Evolutionary conservation across 768 basidiomycete genomes (phyloP).

Genomic region (Collybia nuda): DNA sequence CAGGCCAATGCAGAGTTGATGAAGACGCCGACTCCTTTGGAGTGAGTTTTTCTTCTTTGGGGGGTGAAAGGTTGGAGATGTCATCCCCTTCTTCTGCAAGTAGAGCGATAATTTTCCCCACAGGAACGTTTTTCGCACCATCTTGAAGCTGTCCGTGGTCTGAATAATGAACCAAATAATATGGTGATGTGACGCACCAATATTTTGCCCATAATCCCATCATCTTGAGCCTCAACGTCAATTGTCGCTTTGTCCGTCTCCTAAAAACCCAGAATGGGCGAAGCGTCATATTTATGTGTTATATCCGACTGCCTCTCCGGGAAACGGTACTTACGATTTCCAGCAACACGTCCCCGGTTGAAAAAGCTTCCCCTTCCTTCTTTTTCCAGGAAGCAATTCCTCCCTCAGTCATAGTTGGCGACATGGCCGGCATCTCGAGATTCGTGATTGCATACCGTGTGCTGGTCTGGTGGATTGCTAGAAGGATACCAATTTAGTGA

Average conservation of each 20-base stretch:
- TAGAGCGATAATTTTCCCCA: constrained; percentile 89
- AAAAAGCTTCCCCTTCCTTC: constrained; percentile 77
- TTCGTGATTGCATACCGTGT: constrained; percentile 63
- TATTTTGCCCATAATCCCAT: constrained; percentile 93
- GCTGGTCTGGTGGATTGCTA: constrained; percentile 56
- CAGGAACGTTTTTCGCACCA: constrained; percentile 80
- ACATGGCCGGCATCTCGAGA: constrained; percentile 95
- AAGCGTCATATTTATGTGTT: neutral
- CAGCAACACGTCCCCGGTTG: constrained; percentile 80
- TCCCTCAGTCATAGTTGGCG: constrained; percentile 95
- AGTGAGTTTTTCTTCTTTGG: constrained; percentile 42
- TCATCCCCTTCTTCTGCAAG: constrained; percentile 97
- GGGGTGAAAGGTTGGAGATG: constrained; percentile 76
- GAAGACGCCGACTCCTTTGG: constrained; percentile 20
- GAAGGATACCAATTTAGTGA: constrained; percentile 5
- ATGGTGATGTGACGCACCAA: constrained; percentile 51
- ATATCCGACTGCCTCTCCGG: neutral
- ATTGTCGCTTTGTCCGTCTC: constrained; percentile 96
- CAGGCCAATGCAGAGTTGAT: constrained; percentile 28
- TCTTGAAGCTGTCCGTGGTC: constrained; percentile 52
- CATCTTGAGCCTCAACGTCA: constrained; percentile 98
- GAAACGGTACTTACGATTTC: constrained; percentile 68
- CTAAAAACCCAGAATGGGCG: constrained; percentile 34
- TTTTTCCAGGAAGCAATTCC: constrained; percentile 92
- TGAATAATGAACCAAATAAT: neutral